Evolutionary conservation across 2,329 filamentous ascomycete genomes (phyloP).

Genomic region (Acrodontium crateriforme): DNA sequence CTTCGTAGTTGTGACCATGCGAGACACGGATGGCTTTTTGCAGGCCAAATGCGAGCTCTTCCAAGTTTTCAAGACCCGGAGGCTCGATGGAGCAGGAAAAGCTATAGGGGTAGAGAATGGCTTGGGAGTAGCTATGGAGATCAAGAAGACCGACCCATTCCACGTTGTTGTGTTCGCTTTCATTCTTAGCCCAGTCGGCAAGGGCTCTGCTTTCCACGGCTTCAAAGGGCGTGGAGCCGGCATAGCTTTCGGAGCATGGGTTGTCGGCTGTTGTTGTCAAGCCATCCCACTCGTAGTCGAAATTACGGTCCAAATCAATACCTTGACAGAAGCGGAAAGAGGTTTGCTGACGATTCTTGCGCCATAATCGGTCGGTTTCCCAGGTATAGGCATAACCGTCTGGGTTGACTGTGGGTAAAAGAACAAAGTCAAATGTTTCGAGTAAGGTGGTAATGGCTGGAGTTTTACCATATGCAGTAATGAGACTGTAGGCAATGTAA

Average conservation of each 20-base stretch:
- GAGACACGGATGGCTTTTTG: slow-evolving; percentile 79
- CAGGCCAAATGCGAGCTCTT: slow-evolving; percentile 77
- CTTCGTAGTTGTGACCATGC: slow-evolving; percentile 45
- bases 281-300: slow-evolving; percentile 72
- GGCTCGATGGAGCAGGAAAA: slow-evolving; percentile 68
- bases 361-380: slow-evolving; percentile 84
- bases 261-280: slow-evolving; percentile 48
- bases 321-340: slow-evolving; percentile 71
- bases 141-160: slow-evolving; percentile 78
- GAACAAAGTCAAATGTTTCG: slow-evolving; percentile 71
- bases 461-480: slow-evolving; percentile 67
- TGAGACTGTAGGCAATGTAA: slow-evolving; percentile 78
- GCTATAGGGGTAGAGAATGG: slow-evolving; percentile 83
- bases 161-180: slow-evolving; percentile 56
- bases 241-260: slow-evolving; percentile 83
- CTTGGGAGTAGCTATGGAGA: slow-evolving; percentile 88
- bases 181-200: slow-evolving; percentile 69
- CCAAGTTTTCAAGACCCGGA: slow-evolving; percentile 77
- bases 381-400: slow-evolving; percentile 93
- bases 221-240: slow-evolving; percentile 71
- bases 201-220: slow-evolving; percentile 64
- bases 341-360: slow-evolving; percentile 82
- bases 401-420: slow-evolving; percentile 80
- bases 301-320: slow-evolving; percentile 77
- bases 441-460: slow-evolving; percentile 60